Evolutionary conservation across 345 rosid species (phyloP).

Genomic region (Lepidium africanum): DNA sequence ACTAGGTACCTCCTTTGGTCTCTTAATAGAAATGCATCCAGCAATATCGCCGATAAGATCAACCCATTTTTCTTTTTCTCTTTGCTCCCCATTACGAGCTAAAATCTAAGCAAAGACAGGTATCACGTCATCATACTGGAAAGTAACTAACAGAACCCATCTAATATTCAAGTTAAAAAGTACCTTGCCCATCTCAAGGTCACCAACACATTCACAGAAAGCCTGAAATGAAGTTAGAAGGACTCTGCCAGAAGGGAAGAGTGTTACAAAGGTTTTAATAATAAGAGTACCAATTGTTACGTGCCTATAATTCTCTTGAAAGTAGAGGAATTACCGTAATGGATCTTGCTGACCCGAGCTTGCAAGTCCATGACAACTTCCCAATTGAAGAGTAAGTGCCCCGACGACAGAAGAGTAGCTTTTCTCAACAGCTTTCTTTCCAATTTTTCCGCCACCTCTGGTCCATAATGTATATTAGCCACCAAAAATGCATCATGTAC

Average conservation of each 20-base stretch:
- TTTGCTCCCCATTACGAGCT: constrained; percentile 83
- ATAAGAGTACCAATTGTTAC: not conserved
- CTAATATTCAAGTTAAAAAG: not conserved
- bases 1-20: constrained; percentile 81
- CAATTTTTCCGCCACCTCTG: constrained; percentile 96
- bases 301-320: constrained; percentile 2
- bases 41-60: constrained; percentile 80
- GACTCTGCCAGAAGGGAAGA: constrained; percentile 48
- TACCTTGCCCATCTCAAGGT: constrained; percentile 99
- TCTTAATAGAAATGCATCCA: constrained; percentile 84
- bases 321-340: constrained; percentile 47
- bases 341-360: constrained; percentile 81
- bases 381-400: constrained; percentile 81
- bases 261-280: not conserved
- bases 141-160: not conserved
- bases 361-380: constrained; percentile 86
- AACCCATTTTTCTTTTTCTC: constrained; percentile 89
- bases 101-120: constrained; percentile 50
- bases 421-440: constrained; percentile 86
- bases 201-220: constrained; percentile 98
- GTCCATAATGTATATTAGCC: constrained; percentile 23
- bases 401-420: constrained; percentile 82
- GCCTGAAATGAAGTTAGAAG: constrained; percentile 86
- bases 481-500: constrained; percentile 5
- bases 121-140: constrained; percentile 6